A percentile compares a stretch with the other conserved stretches of the same genome.
phyloP scores from a whole-genome alignment of 441 rosid genomes.

The Adansonia grandidieri region DNA sequence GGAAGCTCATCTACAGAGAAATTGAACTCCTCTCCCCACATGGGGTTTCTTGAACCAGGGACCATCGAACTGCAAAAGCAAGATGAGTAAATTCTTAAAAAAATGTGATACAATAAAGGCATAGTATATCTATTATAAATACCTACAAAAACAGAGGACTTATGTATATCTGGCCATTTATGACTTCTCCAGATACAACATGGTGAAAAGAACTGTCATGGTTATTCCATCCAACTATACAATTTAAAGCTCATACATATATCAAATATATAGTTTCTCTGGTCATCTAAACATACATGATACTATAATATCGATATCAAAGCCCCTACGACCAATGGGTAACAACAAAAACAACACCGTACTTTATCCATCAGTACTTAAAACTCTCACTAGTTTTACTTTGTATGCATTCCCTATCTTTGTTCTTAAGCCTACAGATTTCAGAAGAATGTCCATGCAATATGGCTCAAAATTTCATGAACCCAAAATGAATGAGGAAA shows the following conservation, averaged over 20 bases:
- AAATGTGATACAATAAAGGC: background rate
- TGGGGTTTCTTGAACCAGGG: conserved; percentile 97
- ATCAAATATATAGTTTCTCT: background rate
- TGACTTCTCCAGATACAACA: conserved; percentile 1
- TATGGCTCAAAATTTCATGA: background rate
- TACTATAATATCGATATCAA: background rate
- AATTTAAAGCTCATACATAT: background rate
- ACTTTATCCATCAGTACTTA: background rate
- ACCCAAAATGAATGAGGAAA: background rate
- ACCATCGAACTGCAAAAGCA: conserved; percentile 81
- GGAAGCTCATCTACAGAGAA: conserved; percentile 93
- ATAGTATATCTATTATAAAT: background rate
- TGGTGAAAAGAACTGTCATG: background rate
- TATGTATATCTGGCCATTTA: background rate
- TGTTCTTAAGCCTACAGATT: background rate
- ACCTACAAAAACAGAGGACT: background rate
- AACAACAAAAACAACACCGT: background rate
- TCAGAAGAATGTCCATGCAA: background rate
- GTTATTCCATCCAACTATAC: background rate
- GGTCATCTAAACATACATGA: background rate
- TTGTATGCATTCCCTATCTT: background rate
- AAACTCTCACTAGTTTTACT: background rate
- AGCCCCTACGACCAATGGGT: background rate
- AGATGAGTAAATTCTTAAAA: conserved; percentile 7
- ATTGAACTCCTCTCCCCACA: conserved; percentile 99